Base-by-base conservation (phyloP, 2,329 filamentous ascomycete genomes). In the Tolypocladium cylindrosporum region DNA sequence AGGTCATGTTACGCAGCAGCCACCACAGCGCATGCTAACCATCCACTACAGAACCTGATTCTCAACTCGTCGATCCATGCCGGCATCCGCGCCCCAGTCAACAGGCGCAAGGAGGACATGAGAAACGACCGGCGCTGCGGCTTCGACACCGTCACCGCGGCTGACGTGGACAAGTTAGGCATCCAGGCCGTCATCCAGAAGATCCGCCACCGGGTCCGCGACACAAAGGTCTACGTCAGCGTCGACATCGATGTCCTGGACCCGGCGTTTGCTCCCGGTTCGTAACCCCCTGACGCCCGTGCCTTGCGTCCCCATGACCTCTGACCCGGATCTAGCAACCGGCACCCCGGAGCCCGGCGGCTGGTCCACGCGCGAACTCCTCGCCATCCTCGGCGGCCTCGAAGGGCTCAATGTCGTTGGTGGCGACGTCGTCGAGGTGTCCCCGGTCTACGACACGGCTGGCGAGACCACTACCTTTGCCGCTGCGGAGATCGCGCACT, bases 281-380 rank as follows among this genome's bases (percentile, higher is more conserved):
- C 13, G 56, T 39, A 1, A 13, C 45, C 31, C 21, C 40, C 9
- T 36, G 13, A 37, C 2, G 31, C n/a, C 21, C 13, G 19, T 24
- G 21, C 27, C 3, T 3, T 41, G 16, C 8, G 4, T 16, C 24
- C 42, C 19, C 16, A 5, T 54, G 34, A 42, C 10, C 36, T n/a
- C 48, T 51, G 10, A 51, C 48, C 31, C 16, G 48, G 16, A 24
- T 34, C 39, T 87, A 3, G 88, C 86, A 1, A 93, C 90, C 0
- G 90, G 90, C 0, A 94, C 90, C 0, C 90, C 90, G 0, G 90
- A 94, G 74, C 86, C 89, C 0, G 90, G 90, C 59, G 90, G 90
- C 31, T 95, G 90, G 90, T 92, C 88, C 3, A 91, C 87, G 24
- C 78, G 90, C 51, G 90, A 95, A 74, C 75, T 95, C 62, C 91